A percentile compares a stretch with the other conserved stretches of the same genome.
These are phyloP conservation scores for Claviceps cyperi DNA, from an alignment of 2,329 filamentous ascomycete genomes.

Conservation along the genomic window DNA sequence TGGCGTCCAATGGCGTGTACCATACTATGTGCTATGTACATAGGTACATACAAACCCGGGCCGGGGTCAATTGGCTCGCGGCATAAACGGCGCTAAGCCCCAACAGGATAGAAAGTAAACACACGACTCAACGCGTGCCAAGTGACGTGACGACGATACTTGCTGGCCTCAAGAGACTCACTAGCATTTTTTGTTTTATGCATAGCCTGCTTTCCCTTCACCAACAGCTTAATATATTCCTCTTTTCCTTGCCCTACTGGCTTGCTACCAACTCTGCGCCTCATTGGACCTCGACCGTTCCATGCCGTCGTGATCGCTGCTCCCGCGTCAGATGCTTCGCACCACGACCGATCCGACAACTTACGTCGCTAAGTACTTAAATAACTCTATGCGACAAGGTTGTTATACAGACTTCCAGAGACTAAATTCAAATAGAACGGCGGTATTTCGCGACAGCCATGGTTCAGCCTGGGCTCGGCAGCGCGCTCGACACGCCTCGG, in stretches of 20 bases:
- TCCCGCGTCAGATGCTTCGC: not conserved
- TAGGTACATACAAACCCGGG: too few species aligned
- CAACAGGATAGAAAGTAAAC: slow-evolving; percentile 27
- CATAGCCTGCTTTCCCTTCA: slow-evolving; percentile 9
- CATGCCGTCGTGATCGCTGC: not conserved
- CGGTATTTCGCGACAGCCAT: slow-evolving; percentile 25
- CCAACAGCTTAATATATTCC: not conserved
- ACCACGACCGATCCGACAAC: not conserved
- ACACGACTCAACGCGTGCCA: slow-evolving; percentile 21
- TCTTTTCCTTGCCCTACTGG: not conserved
- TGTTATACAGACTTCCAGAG: too few species aligned
- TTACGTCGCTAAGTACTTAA: not conserved
- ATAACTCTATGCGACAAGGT: not conserved
- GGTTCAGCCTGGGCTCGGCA: slow-evolving; percentile 47
- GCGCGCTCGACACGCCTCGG: slow-evolving; percentile 68
- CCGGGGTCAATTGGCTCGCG: not conserved
- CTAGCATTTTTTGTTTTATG: not conserved
- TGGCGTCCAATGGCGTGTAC: not conserved
- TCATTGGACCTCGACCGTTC: not conserved
- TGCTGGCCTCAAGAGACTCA: not conserved
- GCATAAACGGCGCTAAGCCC: slow-evolving; percentile 16
- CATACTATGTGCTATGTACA: too few species aligned
- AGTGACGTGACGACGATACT: not conserved
- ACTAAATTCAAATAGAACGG: not conserved
- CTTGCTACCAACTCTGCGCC: not conserved